Evolutionary conservation across 495 filamentous ascomycete species (phyloP), one percentile per base, ranked within the genome.

Genomic region (Aspergillus nidulans): DNA sequence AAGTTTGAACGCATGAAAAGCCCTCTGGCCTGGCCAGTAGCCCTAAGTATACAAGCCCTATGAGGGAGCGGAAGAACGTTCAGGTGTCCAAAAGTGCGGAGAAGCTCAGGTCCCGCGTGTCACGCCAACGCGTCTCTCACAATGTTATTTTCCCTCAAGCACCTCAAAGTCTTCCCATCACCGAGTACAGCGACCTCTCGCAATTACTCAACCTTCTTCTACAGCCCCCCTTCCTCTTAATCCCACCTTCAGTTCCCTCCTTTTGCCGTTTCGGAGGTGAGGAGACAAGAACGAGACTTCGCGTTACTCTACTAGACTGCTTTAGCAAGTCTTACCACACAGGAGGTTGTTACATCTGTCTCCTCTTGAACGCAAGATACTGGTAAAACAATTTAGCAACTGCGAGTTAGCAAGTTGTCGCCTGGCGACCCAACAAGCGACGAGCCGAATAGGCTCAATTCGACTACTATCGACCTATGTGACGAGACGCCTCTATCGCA

Each of bases 21-120:
- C n/a, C n/a, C n/a, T n/a, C n/a, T n/a, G n/a, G n/a, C n/a, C n/a
- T n/a, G n/a, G n/a, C n/a, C n/a, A 34, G 30, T 12, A 34, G 30
- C 30, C 30, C 30, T 34, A 34, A 5, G 10, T 34, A 7, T 34
- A 34, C 30, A 34, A 34, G 30, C 30, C 30, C 30, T 9, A n/a
- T n/a, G n/a, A n/a, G n/a, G n/a, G n/a, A n/a, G n/a, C n/a, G n/a
- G n/a, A n/a, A n/a, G n/a, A n/a, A n/a, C n/a, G n/a, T n/a, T n/a
- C n/a, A n/a, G n/a, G n/a, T n/a, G n/a, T n/a, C n/a, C n/a, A n/a
- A n/a, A 26, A 39, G 19, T 56, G 54, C 54, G 54, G 54, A 51
- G 54, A 51, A 56, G 34, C 39, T 42, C 39, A 39, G n/a, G 36
- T 36, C 36, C 36, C 54, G 53, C 53, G 53, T 55, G 52, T 55